Percentiles rank a stretch among this genome's conserved stretches.
Evolutionary conservation across 2,329 filamentous ascomycete species (phyloP).

Genomic region (Samsoniella hepiali): DNA sequence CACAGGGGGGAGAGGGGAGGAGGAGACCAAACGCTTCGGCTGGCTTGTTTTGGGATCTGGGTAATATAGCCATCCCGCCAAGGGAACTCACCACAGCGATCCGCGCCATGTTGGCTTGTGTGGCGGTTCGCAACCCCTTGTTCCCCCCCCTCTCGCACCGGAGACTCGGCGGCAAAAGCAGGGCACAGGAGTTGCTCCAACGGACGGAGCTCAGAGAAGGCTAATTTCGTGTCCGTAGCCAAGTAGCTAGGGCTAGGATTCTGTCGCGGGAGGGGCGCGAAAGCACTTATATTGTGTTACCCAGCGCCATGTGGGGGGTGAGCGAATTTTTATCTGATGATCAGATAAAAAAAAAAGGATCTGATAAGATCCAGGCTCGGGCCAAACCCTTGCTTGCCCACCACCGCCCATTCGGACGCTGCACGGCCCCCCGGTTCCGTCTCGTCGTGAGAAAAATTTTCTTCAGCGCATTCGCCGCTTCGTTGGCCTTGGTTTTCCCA

Average conservation of each 20-base stretch:
- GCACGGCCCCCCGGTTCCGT: neutral
- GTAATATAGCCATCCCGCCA: neutral
- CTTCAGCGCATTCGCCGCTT: neutral
- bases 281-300: conserved; percentile 13
- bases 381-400: neutral
- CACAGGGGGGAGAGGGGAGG: neutral
- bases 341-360: conserved; percentile 49
- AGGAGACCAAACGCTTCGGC: neutral
- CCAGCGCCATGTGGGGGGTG: conserved; percentile 32
- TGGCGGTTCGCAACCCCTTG: no score
- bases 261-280: conserved; percentile 8
- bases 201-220: neutral
- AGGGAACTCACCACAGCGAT: neutral
- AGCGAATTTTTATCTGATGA: conserved; percentile 50
- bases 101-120: neutral
- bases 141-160: neutral
- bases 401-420: neutral
- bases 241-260: neutral
- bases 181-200: no score
- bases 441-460: conserved; percentile 4
- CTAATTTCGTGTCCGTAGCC: conserved; percentile 1
- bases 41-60: conserved; percentile 13
- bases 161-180: no score
- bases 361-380: conserved; percentile 37
- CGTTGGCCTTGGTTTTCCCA: neutral